Evolutionary conservation across 2,329 filamentous ascomycete genomes (phyloP), one percentile per base, ranked within the genome.

Genomic region (Rutstroemia sp.): DNA sequence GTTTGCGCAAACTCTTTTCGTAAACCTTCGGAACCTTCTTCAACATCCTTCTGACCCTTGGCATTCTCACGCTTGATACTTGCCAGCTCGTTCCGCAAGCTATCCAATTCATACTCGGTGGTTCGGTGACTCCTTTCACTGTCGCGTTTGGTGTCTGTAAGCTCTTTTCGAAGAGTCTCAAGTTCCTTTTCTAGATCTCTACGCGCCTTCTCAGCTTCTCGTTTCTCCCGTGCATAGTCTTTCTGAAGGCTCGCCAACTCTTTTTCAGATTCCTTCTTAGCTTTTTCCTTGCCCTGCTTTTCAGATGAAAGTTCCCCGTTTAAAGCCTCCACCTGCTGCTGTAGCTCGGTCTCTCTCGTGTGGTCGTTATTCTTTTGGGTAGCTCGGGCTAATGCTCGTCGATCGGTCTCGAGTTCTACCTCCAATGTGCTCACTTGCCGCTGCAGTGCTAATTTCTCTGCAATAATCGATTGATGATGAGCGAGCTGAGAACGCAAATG

Each of bases 401-500:
- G 92, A 68, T 94, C 89, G 62, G 88, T 89, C 61, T 92, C 89
- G 2, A 96, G 77, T 64, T 95, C 88, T 45, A 89, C 84, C 69
- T 95, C 88, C 2, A 92, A 71, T 1, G 86, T 83, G 66, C 80
- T 86, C 27, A 96, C 71, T 71, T 94, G 88, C 48, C 88, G 84
- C 67, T 94, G 86, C 14, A 96, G 73, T 2, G 86, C 79, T 47
- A 92, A 76, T 70, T 95, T 96, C 68, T 95, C 90, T 1, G 86
- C 77, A 16, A 95, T 75, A 10, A 89, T 74, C 2, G 80, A 78
- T 65, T 91, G 84, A 54, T 92, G 83, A 14, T 77, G 75, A 34
- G 74, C 71, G 19, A 75, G 76, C 67, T 87, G 82, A 6, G 78
- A 74, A 60, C 77, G 78, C 14, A 87, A 71, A 65, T 83, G 80